These are phyloP conservation scores for Fusarium verrucosum DNA, from an alignment of 2,329 filamentous ascomycete genomes.

Conservation along the genomic window DNA sequence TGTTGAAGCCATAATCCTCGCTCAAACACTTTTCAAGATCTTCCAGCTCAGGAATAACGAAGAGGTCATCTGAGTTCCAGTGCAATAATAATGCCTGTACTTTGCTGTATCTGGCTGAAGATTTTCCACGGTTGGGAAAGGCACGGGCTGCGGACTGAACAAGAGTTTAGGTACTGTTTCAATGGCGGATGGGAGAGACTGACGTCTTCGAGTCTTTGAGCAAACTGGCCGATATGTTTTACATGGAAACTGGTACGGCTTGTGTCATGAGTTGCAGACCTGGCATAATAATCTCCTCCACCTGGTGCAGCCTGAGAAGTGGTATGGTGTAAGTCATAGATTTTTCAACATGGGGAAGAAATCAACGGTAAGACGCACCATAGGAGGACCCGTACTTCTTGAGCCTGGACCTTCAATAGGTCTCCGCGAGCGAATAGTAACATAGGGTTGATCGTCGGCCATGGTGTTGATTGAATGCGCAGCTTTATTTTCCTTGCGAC, in stretches of 20 bases:
- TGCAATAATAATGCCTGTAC: conserved; percentile 65
- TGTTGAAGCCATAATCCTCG: conserved; percentile 65
- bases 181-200: conserved; percentile 38
- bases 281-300: conserved; percentile 42
- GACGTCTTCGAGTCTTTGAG: conserved; percentile 64
- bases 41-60: conserved; percentile 66
- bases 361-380: conserved; percentile 52
- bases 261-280: conserved; percentile 63
- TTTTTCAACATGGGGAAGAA: background rate
- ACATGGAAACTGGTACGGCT: conserved; percentile 67
- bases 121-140: conserved; percentile 64
- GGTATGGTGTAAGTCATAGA: conserved; percentile 27
- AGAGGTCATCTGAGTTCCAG: conserved; percentile 67
- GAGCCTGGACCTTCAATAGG: conserved; percentile 57
- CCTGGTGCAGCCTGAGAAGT: conserved; percentile 26
- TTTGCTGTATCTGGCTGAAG: conserved; percentile 64
- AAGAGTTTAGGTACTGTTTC: conserved; percentile 6
- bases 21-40: conserved; percentile 64
- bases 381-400: conserved; percentile 57
- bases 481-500: background rate
- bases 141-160: conserved; percentile 62
- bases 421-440: conserved; percentile 62
- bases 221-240: conserved; percentile 65
- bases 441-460: conserved; percentile 59
- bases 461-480: conserved; percentile 43